These are phyloP conservation scores for Hirschioporus abietinus DNA, from an alignment of 768 basidiomycete genomes.

Conservation along the genomic window DNA sequence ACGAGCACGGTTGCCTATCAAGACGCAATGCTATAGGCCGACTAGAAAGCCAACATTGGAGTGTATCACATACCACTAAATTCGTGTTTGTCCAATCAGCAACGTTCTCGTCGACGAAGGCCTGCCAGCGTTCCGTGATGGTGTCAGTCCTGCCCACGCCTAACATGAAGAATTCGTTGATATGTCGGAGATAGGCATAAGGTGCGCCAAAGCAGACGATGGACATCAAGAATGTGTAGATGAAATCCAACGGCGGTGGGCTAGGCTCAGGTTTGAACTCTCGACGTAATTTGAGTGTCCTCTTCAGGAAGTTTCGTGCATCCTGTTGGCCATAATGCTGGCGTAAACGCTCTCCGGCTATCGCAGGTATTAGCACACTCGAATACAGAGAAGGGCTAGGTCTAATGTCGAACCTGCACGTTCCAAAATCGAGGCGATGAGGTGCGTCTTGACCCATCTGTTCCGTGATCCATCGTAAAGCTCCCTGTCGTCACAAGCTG, in stretches of 20 bases:
- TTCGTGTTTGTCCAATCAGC: constrained; percentile 10
- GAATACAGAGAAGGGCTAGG: background rate
- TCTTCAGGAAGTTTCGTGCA: constrained; percentile 5
- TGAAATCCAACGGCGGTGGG: background rate
- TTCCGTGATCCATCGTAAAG: constrained; percentile 3
- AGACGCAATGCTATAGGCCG: background rate
- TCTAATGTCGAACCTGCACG: background rate
- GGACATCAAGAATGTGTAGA: constrained; percentile 3
- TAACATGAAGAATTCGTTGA: constrained; percentile 10
- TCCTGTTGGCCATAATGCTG: constrained; percentile 9
- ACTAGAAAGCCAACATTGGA: background rate
- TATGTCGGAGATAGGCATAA: constrained; percentile 9
- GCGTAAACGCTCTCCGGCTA: constrained; percentile 7
- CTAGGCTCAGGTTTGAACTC: background rate
- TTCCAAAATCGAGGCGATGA: constrained; percentile 7
- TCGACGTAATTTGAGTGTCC: background rate
- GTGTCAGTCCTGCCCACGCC: constrained; percentile 9
- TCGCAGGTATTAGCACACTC: background rate
- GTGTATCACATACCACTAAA: background rate
- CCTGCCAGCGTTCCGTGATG: constrained; percentile 8
- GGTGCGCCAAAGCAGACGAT: constrained; percentile 10
- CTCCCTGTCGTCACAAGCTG: background rate
- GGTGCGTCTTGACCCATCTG: constrained; percentile 7
- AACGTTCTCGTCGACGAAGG: constrained; percentile 10
- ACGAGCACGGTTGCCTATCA: constrained; percentile 8